These are phyloP conservation scores for Cadophora sp. DNA, from an alignment of 2,329 filamentous ascomycete species.

Conservation along the genomic window DNA sequence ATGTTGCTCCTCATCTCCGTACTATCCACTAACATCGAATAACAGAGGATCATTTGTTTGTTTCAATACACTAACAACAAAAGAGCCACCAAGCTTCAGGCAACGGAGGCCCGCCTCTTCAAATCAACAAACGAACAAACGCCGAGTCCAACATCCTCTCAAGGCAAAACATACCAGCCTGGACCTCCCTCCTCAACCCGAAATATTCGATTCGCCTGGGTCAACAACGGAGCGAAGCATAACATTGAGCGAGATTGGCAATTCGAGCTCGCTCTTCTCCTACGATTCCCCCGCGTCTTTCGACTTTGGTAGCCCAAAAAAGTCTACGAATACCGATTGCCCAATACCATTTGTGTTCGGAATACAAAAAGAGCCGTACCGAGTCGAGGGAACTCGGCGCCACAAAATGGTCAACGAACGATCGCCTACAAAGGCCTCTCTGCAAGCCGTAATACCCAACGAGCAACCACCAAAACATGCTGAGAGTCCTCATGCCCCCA, in stretches of 20 bases:
- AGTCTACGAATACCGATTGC: slow-evolving; percentile 23
- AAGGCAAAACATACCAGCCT: slow-evolving; percentile 11
- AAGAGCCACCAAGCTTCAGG: slow-evolving; percentile 28
- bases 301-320: slow-evolving; percentile 28
- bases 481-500: slow-evolving; percentile 16
- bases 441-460: slow-evolving; percentile 36
- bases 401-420: slow-evolving; percentile 46
- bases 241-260: slow-evolving; percentile 41
- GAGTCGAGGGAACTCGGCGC: background rate
- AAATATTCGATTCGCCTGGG: slow-evolving; percentile 17
- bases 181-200: slow-evolving; percentile 20
- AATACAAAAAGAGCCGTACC: slow-evolving; percentile 23
- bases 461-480: slow-evolving; percentile 31
- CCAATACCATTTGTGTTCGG: slow-evolving; percentile 37
- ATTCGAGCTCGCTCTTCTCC: slow-evolving; percentile 44
- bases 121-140: slow-evolving; percentile 21
- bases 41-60: slow-evolving; percentile 34
- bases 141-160: background rate
- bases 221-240: slow-evolving; percentile 25
- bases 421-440: slow-evolving; percentile 43
- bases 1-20: background rate
- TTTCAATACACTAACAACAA: slow-evolving; percentile 34
- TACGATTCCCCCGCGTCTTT: slow-evolving; percentile 33
- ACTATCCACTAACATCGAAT: slow-evolving; percentile 14
- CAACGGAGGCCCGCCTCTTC: slow-evolving; percentile 22